Conservation (phyloP, 192 early-diverging fungal genomes). For the Coemansia sp. region DNA sequence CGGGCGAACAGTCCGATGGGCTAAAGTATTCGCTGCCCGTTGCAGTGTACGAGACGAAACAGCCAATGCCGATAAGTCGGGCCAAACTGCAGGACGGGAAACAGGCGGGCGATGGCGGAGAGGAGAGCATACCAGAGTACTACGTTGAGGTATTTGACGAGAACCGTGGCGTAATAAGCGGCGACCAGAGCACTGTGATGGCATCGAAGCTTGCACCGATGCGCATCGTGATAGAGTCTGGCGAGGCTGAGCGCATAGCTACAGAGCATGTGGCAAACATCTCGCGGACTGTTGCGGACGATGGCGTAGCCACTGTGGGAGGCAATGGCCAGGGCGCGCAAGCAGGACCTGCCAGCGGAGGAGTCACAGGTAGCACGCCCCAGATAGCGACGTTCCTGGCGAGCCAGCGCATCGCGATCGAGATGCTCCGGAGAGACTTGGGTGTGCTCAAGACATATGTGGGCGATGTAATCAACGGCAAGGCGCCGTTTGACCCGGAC, state of each 20-base stretch:
- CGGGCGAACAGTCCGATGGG: slow-evolving; percentile 6
- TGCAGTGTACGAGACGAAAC: slow-evolving; percentile 41
- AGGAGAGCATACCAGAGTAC: slow-evolving; percentile 1
- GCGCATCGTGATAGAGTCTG: slow-evolving; percentile 38
- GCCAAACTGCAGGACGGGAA: slow-evolving; percentile 7
- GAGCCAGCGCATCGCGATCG: slow-evolving; percentile 45
- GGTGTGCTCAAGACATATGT: slow-evolving; percentile 42
- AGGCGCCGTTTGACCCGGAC: slow-evolving; percentile 45
- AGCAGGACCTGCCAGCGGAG: background rate
- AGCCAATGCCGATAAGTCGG: slow-evolving; percentile 20
- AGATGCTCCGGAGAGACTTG: slow-evolving; percentile 50
- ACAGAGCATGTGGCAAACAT: slow-evolving; percentile 47
- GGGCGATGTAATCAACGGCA: slow-evolving; percentile 34
- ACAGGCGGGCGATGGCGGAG: background rate
- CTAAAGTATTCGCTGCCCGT: slow-evolving; percentile 30
- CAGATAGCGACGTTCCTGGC: slow-evolving; percentile 45
- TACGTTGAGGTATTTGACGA: slow-evolving; percentile 22
- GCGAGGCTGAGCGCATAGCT: slow-evolving; percentile 53
- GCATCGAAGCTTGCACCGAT: slow-evolving; percentile 42
- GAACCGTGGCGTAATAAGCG: slow-evolving; percentile 2
- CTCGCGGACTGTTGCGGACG: slow-evolving; percentile 15
- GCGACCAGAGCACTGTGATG: slow-evolving; percentile 9
- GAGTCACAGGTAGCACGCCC: slow-evolving; percentile 8
- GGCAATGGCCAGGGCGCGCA: slow-evolving; percentile 3
- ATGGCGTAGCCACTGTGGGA: background rate